phyloP scores from a whole-genome alignment of 495 filamentous ascomycete genomes.

The Aspergillus asperescens region DNA sequence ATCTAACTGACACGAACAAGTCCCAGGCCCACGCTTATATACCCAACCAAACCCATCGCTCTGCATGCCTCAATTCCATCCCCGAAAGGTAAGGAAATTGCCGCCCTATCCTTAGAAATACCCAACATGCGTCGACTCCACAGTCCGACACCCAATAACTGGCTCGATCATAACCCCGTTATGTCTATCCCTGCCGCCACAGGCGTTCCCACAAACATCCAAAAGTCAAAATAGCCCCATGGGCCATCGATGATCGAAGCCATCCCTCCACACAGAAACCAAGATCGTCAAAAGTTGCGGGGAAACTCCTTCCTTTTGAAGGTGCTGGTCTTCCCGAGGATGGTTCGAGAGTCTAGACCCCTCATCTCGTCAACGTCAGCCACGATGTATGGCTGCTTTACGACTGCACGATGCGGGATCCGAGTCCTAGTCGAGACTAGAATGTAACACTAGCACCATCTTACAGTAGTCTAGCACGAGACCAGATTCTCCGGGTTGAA shows the following conservation, averaged over 20 bases:
- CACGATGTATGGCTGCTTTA: slow-evolving; percentile 13
- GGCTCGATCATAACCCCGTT: neutral
- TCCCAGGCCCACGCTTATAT: neutral
- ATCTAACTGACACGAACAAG: neutral
- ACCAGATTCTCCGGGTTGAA: neutral
- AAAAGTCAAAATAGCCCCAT: neutral
- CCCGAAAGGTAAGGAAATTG: no score
- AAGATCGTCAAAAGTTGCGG: no score
- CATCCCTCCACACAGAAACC: no score
- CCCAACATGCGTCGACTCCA: neutral
- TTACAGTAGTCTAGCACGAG: neutral
- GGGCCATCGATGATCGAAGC: no score
- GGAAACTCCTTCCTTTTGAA: neutral
- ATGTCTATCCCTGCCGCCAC: slow-evolving; percentile 1
- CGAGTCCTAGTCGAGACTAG: no score
- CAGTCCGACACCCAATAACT: neutral
- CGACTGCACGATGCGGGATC: no score
- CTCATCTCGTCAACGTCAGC: neutral
- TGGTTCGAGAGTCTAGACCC: slow-evolving; percentile 1
- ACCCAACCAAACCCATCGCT: no score
- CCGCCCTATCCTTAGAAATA: slow-evolving; percentile 1
- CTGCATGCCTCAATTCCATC: no score
- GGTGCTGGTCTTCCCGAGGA: neutral
- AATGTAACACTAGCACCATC: no score
- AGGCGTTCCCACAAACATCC: neutral